Conservation (phyloP, 2,329 filamentous ascomycete genomes). For the Fusarium decemcellulare region DNA sequence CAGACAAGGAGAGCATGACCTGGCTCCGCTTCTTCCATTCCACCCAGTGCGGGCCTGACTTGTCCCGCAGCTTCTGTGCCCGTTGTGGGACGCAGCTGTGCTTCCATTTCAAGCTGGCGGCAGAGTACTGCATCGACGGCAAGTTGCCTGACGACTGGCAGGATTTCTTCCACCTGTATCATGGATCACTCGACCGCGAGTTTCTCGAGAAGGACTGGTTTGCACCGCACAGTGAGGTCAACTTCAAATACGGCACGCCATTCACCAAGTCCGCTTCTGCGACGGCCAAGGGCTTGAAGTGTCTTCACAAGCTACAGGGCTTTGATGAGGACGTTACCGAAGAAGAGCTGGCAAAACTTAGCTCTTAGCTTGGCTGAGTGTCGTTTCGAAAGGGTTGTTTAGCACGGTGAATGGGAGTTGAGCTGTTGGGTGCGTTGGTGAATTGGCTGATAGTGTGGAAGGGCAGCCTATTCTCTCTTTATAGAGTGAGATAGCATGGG, state of each 20-base stretch:
- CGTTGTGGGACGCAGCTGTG: constrained; percentile 42
- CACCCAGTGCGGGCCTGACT: constrained; percentile 17
- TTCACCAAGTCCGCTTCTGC: constrained; percentile 41
- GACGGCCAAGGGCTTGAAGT: constrained; percentile 28
- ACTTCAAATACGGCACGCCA: constrained; percentile 32
- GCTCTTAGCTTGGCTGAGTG: too few relatives aligned
- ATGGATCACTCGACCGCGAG: constrained; percentile 40
- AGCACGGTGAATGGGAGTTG: too few relatives aligned
- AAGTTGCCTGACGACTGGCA: constrained; percentile 31
- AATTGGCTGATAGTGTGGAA: too few relatives aligned
- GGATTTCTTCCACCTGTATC: constrained; percentile 37
- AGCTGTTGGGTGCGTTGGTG: too few relatives aligned
- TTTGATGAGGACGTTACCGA: constrained; percentile 17
- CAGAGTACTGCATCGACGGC: constrained; percentile 27
- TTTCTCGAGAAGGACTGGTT: constrained; percentile 42
- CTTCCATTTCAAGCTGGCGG: constrained; percentile 36
- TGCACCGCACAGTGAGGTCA: constrained; percentile 22
- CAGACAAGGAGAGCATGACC: constrained; percentile 22
- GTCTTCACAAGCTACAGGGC: constrained; percentile 28
- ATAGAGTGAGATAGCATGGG: too few relatives aligned
- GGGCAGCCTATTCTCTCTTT: too few relatives aligned
- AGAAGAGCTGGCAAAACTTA: constrained; percentile 22
- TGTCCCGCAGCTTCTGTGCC: constrained; percentile 45
- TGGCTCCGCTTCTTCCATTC: constrained; percentile 48
- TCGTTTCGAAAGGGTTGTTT: too few relatives aligned